Conservation (phyloP, 2,329 filamentous ascomycete genomes). For the Didymella pinodella region DNA sequence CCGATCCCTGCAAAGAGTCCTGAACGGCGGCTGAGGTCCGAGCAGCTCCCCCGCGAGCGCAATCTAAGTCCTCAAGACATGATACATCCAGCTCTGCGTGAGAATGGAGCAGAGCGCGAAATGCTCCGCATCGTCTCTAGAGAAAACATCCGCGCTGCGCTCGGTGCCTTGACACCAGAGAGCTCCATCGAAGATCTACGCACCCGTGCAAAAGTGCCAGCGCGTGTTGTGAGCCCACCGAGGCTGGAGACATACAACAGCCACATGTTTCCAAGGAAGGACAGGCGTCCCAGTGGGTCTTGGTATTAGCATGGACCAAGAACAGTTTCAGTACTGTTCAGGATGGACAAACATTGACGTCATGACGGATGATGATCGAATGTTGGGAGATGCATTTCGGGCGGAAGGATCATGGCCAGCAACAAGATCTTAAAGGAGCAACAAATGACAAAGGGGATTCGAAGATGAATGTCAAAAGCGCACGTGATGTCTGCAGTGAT, state of each 20-base stretch:
- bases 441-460: neutral
- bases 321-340: neutral
- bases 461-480: neutral
- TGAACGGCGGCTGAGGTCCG: slow-evolving; percentile 18
- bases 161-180: slow-evolving; percentile 30
- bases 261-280: slow-evolving; percentile 41
- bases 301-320: no score
- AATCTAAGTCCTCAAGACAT: neutral
- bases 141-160: slow-evolving; percentile 44
- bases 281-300: neutral
- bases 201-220: slow-evolving; percentile 1
- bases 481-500: neutral
- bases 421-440: neutral
- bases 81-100: neutral
- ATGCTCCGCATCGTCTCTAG: slow-evolving; percentile 42
- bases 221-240: slow-evolving; percentile 15
- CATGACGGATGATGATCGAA: neutral
- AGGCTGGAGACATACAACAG: slow-evolving; percentile 36
- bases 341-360: neutral
- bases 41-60: slow-evolving; percentile 5
- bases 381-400: neutral
- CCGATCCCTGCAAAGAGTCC: slow-evolving; percentile 35
- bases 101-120: slow-evolving; percentile 10
- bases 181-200: slow-evolving; percentile 30
- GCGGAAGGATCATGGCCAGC: neutral